Evolutionary conservation across 2,329 filamentous ascomycete genomes (phyloP), one percentile per base, ranked within the genome.

Genomic region (Aureobasidium sp.): DNA sequence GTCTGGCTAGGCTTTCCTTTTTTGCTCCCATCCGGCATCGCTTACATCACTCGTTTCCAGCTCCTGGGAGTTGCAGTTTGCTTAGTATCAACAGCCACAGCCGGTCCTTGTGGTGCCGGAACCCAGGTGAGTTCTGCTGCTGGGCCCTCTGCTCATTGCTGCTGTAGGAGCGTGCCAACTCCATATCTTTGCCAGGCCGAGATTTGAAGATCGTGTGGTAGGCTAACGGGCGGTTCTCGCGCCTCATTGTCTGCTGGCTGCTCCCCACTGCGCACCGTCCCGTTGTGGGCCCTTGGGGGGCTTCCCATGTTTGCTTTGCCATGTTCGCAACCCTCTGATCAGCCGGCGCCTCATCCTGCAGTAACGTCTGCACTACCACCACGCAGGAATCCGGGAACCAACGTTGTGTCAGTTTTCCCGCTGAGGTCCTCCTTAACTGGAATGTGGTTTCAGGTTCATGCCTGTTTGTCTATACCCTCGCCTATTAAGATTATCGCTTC

Each of bases 1-100:
- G 54, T 58, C 54, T 58, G 54, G 54, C 42, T 58, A 32, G 54
- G 41, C 54, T 58, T 58, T 58, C 54, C 54, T 48, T 58, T 47
- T 58, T 37, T 27, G 30, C 54, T 58, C 42, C 29, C 25, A 3
- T 48, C 29, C 41, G 30, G 53, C n/a, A 34, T 57, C 29, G 42
- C 53, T 37, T 37, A 57, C 54, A 58, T 47, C 32, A 29, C 29
- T 21, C 37, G 13, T 45, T 27, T 16, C 37, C 52, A 34, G 39
- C 27, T 34, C 25, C 52, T 42, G 41, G 11, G 41, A n/a, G 2
- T n/a, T 36, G 53, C n/a, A 32, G 36, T 13, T 16, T 21, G 5
- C 39, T 30, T 41, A 41, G 41, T 27, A 39, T 58, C 27, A 9
- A 48, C 30, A 42, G 25, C 3, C 54, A 21, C 16, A 8, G n/a